Evolutionary conservation across 176 grass and related monocot species (phyloP).

Genomic region (Elaeis guineensis): DNA sequence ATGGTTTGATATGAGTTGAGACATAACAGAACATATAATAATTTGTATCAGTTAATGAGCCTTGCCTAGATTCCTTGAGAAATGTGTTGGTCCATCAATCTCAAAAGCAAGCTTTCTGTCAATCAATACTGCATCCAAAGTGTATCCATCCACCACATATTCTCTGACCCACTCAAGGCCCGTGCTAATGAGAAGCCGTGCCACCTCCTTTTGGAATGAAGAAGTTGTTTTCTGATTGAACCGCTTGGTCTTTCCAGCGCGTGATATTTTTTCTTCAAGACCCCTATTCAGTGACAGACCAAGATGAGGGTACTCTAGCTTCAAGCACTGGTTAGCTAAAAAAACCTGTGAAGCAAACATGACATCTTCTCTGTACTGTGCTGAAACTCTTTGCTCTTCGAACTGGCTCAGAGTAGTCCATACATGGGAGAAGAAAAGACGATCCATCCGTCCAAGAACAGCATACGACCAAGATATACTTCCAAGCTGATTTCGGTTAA

Average conservation of each 20-base stretch:
- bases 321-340: constrained; percentile 84
- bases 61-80: constrained; percentile 83
- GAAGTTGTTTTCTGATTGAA: constrained; percentile 86
- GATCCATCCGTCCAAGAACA: constrained; percentile 70
- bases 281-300: constrained; percentile 48
- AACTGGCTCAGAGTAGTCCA: constrained; percentile 59
- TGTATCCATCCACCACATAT: constrained; percentile 69
- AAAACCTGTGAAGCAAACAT: constrained; percentile 95
- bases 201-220: constrained; percentile 88
- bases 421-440: constrained; percentile 55
- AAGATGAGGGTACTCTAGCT: constrained; percentile 55
- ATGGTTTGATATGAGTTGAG: too few species aligned
- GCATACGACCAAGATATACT: constrained; percentile 91
- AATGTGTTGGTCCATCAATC: constrained; percentile 87
- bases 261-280: constrained; percentile 73
- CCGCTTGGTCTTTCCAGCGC: constrained; percentile 59
- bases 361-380: constrained; percentile 81
- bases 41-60: not conserved
- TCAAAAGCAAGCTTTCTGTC: constrained; percentile 83
- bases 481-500: constrained; percentile 70
- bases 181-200: constrained; percentile 55
- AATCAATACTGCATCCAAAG: constrained; percentile 71
- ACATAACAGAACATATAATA: too few species aligned
- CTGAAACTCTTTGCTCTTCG: constrained; percentile 46
- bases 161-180: constrained; percentile 80